Evolutionary conservation across 2,329 filamentous ascomycete species (phyloP).

Genomic region (Stylonectria norvegica): DNA sequence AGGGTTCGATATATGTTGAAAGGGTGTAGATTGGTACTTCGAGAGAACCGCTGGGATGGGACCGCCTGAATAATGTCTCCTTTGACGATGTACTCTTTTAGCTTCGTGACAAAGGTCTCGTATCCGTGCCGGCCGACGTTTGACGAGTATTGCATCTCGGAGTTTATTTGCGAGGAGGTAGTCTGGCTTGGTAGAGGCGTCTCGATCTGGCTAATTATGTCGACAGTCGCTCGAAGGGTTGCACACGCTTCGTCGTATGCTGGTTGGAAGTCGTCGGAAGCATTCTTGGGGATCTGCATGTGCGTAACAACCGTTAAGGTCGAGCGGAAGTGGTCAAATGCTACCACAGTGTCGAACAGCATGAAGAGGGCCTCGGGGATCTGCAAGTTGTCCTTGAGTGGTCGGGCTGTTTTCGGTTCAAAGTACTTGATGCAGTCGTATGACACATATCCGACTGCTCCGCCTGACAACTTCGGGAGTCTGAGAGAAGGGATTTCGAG

Average conservation of each 20-base stretch:
- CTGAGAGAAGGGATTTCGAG: slow-evolving; percentile 77
- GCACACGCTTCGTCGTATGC: slow-evolving; percentile 56
- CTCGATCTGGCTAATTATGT: slow-evolving; percentile 68
- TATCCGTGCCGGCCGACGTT: slow-evolving; percentile 90
- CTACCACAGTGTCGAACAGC: slow-evolving; percentile 91
- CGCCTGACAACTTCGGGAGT: slow-evolving; percentile 83
- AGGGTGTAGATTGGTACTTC: slow-evolving; percentile 85
- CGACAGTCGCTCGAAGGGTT: slow-evolving; percentile 57
- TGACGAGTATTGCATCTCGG: slow-evolving; percentile 77
- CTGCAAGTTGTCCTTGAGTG: slow-evolving; percentile 81
- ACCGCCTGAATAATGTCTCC: slow-evolving; percentile 98
- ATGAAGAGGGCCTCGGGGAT: slow-evolving; percentile 96
- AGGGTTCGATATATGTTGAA: slow-evolving; percentile 98
- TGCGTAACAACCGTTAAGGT: slow-evolving; percentile 93
- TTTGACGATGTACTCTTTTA: slow-evolving; percentile 86
- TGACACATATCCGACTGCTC: slow-evolving; percentile 92
- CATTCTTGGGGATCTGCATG: slow-evolving; percentile 62
- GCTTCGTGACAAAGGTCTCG: slow-evolving; percentile 76
- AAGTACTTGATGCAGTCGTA: slow-evolving; percentile 98
- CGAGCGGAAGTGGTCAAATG: slow-evolving; percentile 92
- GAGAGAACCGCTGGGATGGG: slow-evolving; percentile 86
- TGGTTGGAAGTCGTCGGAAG: slow-evolving; percentile 45
- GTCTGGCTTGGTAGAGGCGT: slow-evolving; percentile 74
- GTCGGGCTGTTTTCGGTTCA: slow-evolving; percentile 89
- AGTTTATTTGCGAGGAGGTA: slow-evolving; percentile 53